These are phyloP conservation scores for Thraustochytrium striatum DNA, from an alignment of 352 stramenopile genomes.

Conservation along the genomic window DNA sequence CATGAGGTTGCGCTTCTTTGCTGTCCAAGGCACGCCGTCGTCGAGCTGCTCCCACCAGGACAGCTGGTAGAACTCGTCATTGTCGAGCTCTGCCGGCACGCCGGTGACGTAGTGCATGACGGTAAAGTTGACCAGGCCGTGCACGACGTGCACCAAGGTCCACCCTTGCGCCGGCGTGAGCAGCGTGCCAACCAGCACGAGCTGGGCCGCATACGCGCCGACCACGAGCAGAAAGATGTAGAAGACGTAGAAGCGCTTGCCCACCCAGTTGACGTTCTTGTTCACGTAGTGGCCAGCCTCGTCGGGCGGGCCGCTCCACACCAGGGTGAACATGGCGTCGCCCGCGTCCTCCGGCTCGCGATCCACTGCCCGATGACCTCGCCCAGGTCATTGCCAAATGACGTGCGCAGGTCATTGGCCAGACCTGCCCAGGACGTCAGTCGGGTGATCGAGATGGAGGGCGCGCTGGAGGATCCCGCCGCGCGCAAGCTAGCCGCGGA, in stretches of 20 bases:
- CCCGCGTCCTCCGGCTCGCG: no score
- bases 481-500: neutral
- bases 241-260: constrained; percentile 47
- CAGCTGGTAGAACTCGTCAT: constrained; percentile 46
- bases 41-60: constrained; percentile 46
- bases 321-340: constrained; percentile 28
- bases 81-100: constrained; percentile 38
- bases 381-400: no score
- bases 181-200: neutral
- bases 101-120: constrained; percentile 47
- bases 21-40: constrained; percentile 34
- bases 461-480: neutral
- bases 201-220: constrained; percentile 3
- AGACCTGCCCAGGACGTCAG: no score
- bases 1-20: constrained; percentile 46
- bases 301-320: constrained; percentile 6
- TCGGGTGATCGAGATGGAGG: no score
- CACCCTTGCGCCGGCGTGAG: neutral
- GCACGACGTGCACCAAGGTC: constrained; percentile 29
- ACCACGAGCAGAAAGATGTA: constrained; percentile 43
- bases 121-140: constrained; percentile 42
- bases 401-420: no score
- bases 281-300: constrained; percentile 44
- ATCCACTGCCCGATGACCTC: no score
- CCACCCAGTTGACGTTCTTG: constrained; percentile 48